Percentiles rank a stretch among this genome's conserved stretches.
These are phyloP conservation scores for Magnolia changhungtana DNA, from an alignment of 164 flowering plant species.

Conservation along the genomic window DNA sequence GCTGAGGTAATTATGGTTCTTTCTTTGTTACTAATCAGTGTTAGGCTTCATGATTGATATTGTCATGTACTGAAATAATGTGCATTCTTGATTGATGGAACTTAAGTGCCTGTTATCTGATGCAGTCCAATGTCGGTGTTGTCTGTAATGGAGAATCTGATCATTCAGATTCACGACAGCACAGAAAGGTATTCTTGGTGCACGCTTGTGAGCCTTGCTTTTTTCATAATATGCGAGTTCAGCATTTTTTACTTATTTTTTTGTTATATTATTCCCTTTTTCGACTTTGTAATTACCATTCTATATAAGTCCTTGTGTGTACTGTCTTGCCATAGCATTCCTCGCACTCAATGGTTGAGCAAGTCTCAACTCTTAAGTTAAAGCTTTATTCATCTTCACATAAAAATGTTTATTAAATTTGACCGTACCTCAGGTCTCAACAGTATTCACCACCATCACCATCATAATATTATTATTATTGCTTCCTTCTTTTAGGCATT, in stretches of 20 bases:
- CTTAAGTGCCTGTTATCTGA: constrained; percentile 8
- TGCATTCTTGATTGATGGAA: background rate
- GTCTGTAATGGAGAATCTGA: constrained; percentile 34
- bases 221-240: background rate
- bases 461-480: no score
- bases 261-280: background rate
- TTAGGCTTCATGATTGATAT: background rate
- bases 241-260: background rate
- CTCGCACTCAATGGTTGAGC: background rate
- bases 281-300: background rate
- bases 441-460: background rate
- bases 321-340: constrained; percentile 4
- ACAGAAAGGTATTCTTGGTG: constrained; percentile 60
- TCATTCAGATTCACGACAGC: constrained; percentile 51
- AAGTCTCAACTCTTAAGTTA: background rate
- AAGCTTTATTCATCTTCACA: no score
- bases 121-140: constrained; percentile 48
- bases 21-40: background rate
- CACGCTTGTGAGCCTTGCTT: background rate
- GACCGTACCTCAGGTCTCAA: no score
- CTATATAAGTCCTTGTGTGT: background rate
- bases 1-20: constrained; percentile 42
- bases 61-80: background rate
- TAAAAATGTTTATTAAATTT: no score
- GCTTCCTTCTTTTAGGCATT: constrained; percentile 51